Base-by-base conservation (phyloP, 139 green algal genomes). In the Chlamydomonas eustigma region DNA sequence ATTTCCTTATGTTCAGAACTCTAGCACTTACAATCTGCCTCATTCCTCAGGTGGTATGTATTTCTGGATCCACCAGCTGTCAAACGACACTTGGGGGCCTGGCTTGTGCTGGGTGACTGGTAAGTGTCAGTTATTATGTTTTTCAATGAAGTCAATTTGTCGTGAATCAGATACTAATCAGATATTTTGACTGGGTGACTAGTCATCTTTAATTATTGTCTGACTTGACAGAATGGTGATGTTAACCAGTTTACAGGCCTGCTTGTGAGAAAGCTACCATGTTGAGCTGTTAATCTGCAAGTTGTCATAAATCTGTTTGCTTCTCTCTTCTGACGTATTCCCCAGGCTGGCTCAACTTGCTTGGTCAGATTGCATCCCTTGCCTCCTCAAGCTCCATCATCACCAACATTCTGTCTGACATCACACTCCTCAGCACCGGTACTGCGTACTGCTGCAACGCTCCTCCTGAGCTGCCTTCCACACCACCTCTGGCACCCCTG, bases 11-110 rank as follows among this genome's bases (percentile, higher is more conserved):
- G n/a, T n/a, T n/a, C n/a, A n/a, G n/a, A n/a, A n/a, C n/a, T n/a
- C n/a, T n/a, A n/a, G n/a, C n/a, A n/a, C n/a, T n/a, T n/a, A n/a
- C n/a, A n/a, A n/a, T n/a, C n/a, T n/a, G n/a, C n/a, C n/a, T n/a
- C n/a, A n/a, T n/a, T n/a, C n/a, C n/a, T 68, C 58, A 1, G 77
- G 77, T 22, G 77, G 81, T 51, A 80, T 76, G 81, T 80, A 80
- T 36, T 80, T 78, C 74, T 84, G 72, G 70, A 34, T 3, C 1
- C n/a, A 31, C 8, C 6, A 51, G 39, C 8, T 69, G 4, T 8
- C 1, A 39, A 22, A 3, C n/a, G 39, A 33, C 44, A 58, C 12
- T 12, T 22, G 12, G 44, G 44, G 44, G 44, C 44, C 44, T 12
- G 44, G 12, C 12, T 22, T 58, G 44, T 58, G 44, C 44, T 58